These are phyloP conservation scores for Globisporangium nodosum DNA, from an alignment of 352 stramenopile genomes.

Conservation along the genomic window DNA sequence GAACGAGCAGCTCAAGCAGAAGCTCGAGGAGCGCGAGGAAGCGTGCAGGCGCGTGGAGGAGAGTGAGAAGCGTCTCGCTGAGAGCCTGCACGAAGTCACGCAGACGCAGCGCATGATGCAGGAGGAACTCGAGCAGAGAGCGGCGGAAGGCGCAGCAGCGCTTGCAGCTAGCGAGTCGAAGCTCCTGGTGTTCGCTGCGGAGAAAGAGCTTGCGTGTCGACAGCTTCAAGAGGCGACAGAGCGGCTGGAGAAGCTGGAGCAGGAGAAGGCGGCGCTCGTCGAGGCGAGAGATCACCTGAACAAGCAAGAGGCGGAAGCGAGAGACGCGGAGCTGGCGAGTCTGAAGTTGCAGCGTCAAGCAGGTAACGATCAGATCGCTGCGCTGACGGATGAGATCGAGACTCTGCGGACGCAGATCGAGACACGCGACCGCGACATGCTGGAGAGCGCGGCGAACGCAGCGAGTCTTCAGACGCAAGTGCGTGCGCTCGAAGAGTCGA, in stretches of 20 bases:
- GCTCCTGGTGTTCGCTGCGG: conserved; percentile 17
- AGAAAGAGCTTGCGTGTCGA: conserved; percentile 8
- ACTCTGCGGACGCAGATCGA: conserved; percentile 20
- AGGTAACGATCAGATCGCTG: conserved; percentile 15
- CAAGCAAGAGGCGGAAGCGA: neutral
- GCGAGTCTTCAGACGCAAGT: neutral
- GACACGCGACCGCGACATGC: conserved; percentile 13
- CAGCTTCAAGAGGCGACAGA: conserved; percentile 21
- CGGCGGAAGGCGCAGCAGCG: conserved; percentile 16
- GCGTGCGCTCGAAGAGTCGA: neutral
- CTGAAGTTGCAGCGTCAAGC: conserved; percentile 20
- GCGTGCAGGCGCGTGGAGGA: conserved; percentile 10
- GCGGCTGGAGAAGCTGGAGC: conserved; percentile 3
- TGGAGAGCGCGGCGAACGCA: neutral
- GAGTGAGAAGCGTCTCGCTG: conserved; percentile 13
- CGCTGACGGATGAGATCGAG: conserved; percentile 21
- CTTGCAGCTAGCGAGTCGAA: conserved; percentile 23
- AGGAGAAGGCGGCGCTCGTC: conserved; percentile 5
- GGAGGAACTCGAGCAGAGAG: conserved; percentile 32
- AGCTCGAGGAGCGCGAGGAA: conserved; percentile 20
- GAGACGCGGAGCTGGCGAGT: conserved; percentile 8
- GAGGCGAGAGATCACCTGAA: neutral
- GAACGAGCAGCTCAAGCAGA: conserved; percentile 38
- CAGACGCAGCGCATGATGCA: conserved; percentile 26
- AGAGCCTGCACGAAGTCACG: conserved; percentile 22